Evolutionary conservation across 345 rosid genomes (phyloP).

Genomic region (Physaria fendleri): DNA sequence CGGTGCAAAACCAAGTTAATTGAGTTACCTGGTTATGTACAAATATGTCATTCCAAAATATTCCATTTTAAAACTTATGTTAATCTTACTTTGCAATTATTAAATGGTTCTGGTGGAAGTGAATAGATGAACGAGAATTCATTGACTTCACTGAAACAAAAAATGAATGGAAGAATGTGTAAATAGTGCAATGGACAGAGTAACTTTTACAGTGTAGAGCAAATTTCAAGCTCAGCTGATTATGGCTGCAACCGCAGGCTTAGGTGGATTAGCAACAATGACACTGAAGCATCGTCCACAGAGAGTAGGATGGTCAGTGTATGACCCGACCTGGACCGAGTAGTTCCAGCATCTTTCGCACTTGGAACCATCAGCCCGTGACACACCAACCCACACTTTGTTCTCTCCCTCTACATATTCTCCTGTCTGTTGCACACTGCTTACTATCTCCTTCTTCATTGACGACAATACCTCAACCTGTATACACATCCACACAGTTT

Average conservation of each 20-base stretch:
- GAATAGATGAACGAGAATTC: background rate
- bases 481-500: background rate
- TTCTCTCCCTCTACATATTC: conserved; percentile 50
- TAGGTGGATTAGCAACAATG: conserved; percentile 41
- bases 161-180: conserved; percentile 13
- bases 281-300: conserved; percentile 69
- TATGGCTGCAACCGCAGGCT: conserved; percentile 44
- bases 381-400: conserved; percentile 79
- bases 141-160: conserved; percentile 5
- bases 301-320: conserved; percentile 64
- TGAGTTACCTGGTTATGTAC: background rate
- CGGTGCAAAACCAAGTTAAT: background rate
- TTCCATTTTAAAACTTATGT: background rate
- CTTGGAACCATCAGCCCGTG: conserved; percentile 70
- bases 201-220: background rate
- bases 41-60: background rate
- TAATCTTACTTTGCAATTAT: background rate
- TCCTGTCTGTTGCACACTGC: conserved; percentile 41
- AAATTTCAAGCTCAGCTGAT: conserved; percentile 32
- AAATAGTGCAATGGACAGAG: background rate
- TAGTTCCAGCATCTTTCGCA: conserved; percentile 97
- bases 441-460: conserved; percentile 32
- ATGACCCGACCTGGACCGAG: conserved; percentile 60
- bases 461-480: conserved; percentile 67
- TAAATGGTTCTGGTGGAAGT: background rate